Conservation (phyloP, 352 stramenopile species). For the Phytophthora ohioensis region DNA sequence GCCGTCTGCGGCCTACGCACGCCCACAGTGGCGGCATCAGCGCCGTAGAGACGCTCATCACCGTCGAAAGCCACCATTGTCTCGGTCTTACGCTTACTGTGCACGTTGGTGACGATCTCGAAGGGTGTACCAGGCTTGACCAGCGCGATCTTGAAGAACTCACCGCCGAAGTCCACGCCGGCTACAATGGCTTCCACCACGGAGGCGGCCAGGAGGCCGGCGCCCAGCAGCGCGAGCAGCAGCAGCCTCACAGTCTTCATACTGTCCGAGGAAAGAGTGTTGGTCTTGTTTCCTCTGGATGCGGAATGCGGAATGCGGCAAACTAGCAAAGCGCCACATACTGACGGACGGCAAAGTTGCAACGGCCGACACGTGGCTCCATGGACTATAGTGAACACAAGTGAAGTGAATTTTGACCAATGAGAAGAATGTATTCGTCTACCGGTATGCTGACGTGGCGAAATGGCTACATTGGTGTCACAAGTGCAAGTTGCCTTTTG, state of each 20-base stretch:
- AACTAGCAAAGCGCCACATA: neutral
- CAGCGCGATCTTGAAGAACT: constrained; percentile 89
- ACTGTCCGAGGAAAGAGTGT: constrained; percentile 30
- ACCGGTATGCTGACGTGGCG: constrained; percentile 26
- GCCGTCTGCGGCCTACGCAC: constrained; percentile 94
- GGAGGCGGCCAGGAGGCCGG: constrained; percentile 40
- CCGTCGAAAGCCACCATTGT: constrained; percentile 93
- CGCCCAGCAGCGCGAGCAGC: constrained; percentile 42
- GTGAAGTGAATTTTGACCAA: constrained; percentile 24
- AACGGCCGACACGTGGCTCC: constrained; percentile 35
- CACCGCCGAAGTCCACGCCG: constrained; percentile 96
- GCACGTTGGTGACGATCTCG: constrained; percentile 98
- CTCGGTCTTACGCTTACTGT: constrained; percentile 99
- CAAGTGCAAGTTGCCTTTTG: constrained; percentile 22
- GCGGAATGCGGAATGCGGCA: constrained; percentile 39
- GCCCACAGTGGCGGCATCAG: constrained; percentile 93
- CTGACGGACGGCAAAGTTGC: constrained; percentile 14
- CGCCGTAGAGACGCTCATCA: constrained; percentile 95
- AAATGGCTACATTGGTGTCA: constrained; percentile 34
- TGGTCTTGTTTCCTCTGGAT: constrained; percentile 27
- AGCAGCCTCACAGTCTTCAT: constrained; percentile 44
- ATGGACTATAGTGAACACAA: constrained; percentile 20
- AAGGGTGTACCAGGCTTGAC: constrained; percentile 95
- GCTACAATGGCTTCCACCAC: constrained; percentile 64
- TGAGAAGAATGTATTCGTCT: constrained; percentile 1